Evolutionary conservation across 306 rosid genomes (phyloP), one percentile per base, ranked within the genome.

Genomic region (Vigna reflexopilosa): DNA sequence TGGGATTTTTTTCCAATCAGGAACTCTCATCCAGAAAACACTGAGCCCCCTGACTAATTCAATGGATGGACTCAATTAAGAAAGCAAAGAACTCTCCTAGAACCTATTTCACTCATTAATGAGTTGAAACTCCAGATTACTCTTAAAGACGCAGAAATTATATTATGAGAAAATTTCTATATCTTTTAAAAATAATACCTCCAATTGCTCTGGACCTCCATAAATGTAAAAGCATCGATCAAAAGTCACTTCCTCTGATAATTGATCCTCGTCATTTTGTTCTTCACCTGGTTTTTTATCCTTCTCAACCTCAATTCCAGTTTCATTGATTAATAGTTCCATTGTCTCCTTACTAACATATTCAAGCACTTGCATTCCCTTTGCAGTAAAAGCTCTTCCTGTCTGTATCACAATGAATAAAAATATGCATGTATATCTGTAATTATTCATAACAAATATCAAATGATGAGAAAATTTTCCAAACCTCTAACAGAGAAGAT

Each of bases 201-300:
- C 99, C 86, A 96, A 83, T 78, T 96, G 99, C 82, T 96, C 99
- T 47, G 98, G 98, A 72, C 99, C 98, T 74, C 99, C 99, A 83
- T 93, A 96, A 81, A 96, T 96, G 85, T 96, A 96, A 85, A 96
- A 96, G 84, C 98, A 96, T 77, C 99, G 85, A 85, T 96, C 97
- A 85, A 96, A 96, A 67, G 96, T 87, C 82, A 93, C 93, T 84
- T 93, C 99, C 85, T 93, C 99, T 10, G 48, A 85, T 75, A 91
- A 84, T 38, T 87, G 97, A 82, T 86, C 93, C 72, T 87, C 96
- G 52, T 84, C 81, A 10, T 76, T 82, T 56, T 87, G 87, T 73
- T 80, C 83, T 51, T 72, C 89, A 49, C 86, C 79, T 67, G 68
- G 85, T 67, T 74, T 81, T 47, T 81, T 67, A 76, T 81, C 73